phyloP scores from a whole-genome alignment of 345 rosid species.

The Corchorus capsularis region DNA sequence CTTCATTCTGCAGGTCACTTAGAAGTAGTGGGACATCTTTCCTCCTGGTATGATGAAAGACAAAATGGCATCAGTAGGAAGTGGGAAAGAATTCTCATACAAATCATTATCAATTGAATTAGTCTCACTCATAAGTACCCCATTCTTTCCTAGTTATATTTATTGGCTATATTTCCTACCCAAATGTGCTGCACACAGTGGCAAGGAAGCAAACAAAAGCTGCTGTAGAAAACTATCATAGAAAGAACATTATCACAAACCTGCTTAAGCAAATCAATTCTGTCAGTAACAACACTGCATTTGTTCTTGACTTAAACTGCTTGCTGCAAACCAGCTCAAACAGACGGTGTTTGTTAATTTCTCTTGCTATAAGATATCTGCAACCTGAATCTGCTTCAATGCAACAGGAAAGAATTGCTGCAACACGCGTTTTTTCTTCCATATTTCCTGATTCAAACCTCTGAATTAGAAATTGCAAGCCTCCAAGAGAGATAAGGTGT shows the following conservation, averaged over 20 bases:
- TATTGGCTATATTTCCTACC: not conserved
- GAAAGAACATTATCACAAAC: constrained; percentile 24
- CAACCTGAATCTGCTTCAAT: constrained; percentile 55
- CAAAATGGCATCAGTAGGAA: not conserved
- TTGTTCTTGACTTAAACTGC: constrained; percentile 38
- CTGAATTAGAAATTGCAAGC: constrained; percentile 46
- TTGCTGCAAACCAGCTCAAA: constrained; percentile 49
- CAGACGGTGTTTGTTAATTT: constrained; percentile 36
- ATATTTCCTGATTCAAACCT: constrained; percentile 37
- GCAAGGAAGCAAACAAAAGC: not conserved
- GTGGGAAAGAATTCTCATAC: not conserved
- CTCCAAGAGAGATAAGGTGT: constrained; percentile 51
- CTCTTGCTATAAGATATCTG: constrained; percentile 43
- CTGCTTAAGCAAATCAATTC: constrained; percentile 59
- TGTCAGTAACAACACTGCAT: constrained; percentile 42
- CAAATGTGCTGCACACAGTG: not conserved
- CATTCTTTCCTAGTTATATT: not conserved
- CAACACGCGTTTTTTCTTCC: constrained; percentile 41
- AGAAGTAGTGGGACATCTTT: constrained; percentile 37
- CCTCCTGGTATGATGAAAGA: constrained; percentile 36
- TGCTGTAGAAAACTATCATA: constrained; percentile 3
- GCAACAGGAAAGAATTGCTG: constrained; percentile 44
- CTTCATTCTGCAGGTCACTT: constrained; percentile 37
- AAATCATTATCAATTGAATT: constrained; percentile 8
- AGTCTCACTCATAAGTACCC: not conserved